A percentile compares a stretch with the other conserved stretches of the same genome.
phyloP scores from a whole-genome alignment of 1,139 yeast species.

The Pichia sp. region DNA sequence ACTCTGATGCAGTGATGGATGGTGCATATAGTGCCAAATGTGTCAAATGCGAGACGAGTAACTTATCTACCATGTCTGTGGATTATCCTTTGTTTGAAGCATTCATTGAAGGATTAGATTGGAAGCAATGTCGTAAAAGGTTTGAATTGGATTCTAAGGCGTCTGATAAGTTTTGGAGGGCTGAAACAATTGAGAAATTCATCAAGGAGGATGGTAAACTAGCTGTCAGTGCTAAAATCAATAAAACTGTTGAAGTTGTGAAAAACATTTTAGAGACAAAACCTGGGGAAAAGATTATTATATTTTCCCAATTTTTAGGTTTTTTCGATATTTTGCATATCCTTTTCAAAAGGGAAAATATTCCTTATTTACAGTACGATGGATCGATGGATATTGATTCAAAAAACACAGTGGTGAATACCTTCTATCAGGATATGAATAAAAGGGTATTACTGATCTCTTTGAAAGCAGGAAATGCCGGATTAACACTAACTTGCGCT shows the following conservation, averaged over 20 bases:
- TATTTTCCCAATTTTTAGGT: constrained; percentile 81
- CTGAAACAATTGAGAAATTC: constrained; percentile 26
- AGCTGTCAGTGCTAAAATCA: constrained; percentile 44
- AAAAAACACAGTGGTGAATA: constrained; percentile 54
- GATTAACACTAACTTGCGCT: constrained; percentile 87
- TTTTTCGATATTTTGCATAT: constrained; percentile 64
- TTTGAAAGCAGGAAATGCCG: constrained; percentile 87
- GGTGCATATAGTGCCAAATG: constrained; percentile 43
- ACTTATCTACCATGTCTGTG: constrained; percentile 37
- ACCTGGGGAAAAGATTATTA: constrained; percentile 56
- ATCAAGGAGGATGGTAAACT: constrained; percentile 29
- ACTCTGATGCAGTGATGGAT: constrained; percentile 27
- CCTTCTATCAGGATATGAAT: constrained; percentile 50
- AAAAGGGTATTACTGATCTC: constrained; percentile 59
- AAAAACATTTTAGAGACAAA: constrained; percentile 32
- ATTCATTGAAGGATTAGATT: constrained; percentile 26
- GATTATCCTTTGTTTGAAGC: constrained; percentile 46
- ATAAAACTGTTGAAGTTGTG: constrained; percentile 39
- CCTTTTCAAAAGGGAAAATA: constrained; percentile 39
- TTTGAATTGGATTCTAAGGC: constrained; percentile 16
- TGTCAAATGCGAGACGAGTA: constrained; percentile 17
- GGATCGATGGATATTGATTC: constrained; percentile 68
- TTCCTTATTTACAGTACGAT: constrained; percentile 59
- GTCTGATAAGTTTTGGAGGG: constrained; percentile 17
- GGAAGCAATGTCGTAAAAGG: constrained; percentile 16